Base-by-base conservation (phyloP, 352 stramenopile species). In the Phytophthora tubulina region DNA sequence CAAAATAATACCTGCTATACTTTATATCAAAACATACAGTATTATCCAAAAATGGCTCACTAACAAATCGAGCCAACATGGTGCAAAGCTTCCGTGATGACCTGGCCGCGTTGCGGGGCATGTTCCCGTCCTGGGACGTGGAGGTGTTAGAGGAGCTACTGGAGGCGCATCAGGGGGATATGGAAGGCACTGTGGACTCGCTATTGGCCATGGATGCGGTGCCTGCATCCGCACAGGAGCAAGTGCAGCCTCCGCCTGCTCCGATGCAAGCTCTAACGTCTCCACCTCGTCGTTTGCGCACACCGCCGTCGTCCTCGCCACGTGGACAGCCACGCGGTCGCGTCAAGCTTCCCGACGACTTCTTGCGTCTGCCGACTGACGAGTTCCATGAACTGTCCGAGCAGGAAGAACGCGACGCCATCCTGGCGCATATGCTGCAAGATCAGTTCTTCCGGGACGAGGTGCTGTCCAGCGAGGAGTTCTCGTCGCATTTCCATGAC, bases 401-500 rank as follows among this genome's bases (percentile, higher is more conserved):
- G 27, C 89, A 95, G 64, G 87, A 94, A 53, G 75, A 89, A 41
- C 82, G 84, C 44, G 87, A 96, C 59, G 84, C 84, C 2, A 76
- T 86, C 38, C 62, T 96, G 41, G 89, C 89, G 7, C 82, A 82
- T 17, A 96, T 95, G 89, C 52, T 96, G 48, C 89, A 96, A 66
- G 88, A 94, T 54, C 86, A 95, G 72, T 88, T 94, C 63, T 94
- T 95, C 65, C 86, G 87, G 13, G 70, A 94, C 53, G 76, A 96
- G 53, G 67, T 96, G 35, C 63, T 94, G 17, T 80, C 73, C 13
- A 90, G 82, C 42, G 73, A 92, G 27, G 88, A 96, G 63, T 90
- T 94, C 55, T 85, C 80, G n/a, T 76, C 73, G 38, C 86, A 96
- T 59, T 94, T 96, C 53, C 63, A 84, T 21, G 57, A 80, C n/a